phyloP scores from a whole-genome alignment of 768 basidiomycete genomes.

The Heimioporus sp. region DNA sequence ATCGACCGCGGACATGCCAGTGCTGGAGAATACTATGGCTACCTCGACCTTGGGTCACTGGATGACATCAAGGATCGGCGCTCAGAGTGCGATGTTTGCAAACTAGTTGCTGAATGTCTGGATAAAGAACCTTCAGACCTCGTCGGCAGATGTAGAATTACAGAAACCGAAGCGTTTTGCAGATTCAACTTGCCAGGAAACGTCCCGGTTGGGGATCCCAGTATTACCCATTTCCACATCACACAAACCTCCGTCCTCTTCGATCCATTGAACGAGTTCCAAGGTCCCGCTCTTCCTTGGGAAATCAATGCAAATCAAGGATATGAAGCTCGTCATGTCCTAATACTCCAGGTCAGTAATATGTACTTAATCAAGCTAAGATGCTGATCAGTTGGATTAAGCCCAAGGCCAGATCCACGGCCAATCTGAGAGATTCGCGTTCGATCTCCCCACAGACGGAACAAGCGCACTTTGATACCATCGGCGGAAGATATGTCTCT shows the following conservation, averaged over 20 bases:
- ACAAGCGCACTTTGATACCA: background rate
- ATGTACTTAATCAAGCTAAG: background rate
- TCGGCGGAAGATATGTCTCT: slow-evolving; percentile 11
- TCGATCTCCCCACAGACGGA: background rate
- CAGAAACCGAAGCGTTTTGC: slow-evolving; percentile 1
- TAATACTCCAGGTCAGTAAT: slow-evolving; percentile 8
- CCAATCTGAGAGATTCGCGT: background rate
- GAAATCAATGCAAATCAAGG: background rate
- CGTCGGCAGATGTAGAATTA: slow-evolving; percentile 2
- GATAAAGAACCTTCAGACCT: slow-evolving; percentile 9
- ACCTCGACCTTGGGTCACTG: slow-evolving; percentile 7
- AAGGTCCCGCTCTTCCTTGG: slow-evolving; percentile 11
- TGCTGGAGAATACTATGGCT: too few relatives aligned
- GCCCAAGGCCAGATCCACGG: slow-evolving; percentile 1
- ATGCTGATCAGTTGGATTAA: background rate
- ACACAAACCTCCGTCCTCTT: slow-evolving; percentile 6
- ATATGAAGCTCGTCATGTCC: background rate
- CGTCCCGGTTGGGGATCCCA: slow-evolving; percentile 1
- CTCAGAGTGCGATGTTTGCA: slow-evolving; percentile 9
- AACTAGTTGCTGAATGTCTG: slow-evolving; percentile 9
- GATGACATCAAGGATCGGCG: slow-evolving; percentile 14
- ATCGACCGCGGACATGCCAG: background rate
- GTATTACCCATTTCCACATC: slow-evolving; percentile 14
- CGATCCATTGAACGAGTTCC: background rate
- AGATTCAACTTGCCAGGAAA: slow-evolving; percentile 2